Evolutionary conservation across 495 filamentous ascomycete genomes (phyloP).

Genomic region (Chlorociboria aeruginascens): DNA sequence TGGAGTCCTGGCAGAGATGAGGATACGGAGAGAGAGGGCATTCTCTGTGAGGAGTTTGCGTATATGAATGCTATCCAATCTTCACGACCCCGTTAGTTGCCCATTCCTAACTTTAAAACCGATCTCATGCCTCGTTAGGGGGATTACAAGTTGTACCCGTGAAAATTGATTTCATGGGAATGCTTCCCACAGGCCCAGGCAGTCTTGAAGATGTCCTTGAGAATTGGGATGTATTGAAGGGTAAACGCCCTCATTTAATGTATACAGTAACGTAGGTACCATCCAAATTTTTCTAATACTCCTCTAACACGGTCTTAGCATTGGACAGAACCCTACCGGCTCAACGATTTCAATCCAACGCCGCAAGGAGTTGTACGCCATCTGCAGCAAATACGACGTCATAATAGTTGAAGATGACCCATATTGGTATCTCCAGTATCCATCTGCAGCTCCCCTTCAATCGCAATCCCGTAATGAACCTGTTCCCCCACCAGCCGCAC

Average conservation of each 20-base stretch:
- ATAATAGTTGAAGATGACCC: conserved; percentile 92
- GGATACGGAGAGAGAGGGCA: conserved; percentile 51
- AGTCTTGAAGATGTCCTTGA: conserved; percentile 66
- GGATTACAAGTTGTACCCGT: conserved; percentile 64
- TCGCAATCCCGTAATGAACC: conserved; percentile 23
- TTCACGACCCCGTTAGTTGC: conserved; percentile 31
- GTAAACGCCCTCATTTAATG: conserved; percentile 69
- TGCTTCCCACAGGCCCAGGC: conserved; percentile 51
- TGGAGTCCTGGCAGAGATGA: conserved; percentile 60
- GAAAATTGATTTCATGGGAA: conserved; percentile 65
- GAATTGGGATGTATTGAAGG: conserved; percentile 66
- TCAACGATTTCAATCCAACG: conserved; percentile 57
- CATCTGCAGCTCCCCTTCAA: conserved; percentile 41
- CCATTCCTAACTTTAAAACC: too few relatives aligned
- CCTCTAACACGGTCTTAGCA: conserved; percentile 31
- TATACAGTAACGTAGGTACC: conserved; percentile 76
- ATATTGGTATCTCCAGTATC: conserved; percentile 92
- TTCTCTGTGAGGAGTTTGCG: conserved; percentile 66
- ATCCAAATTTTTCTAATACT: not conserved
- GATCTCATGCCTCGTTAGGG: conserved; percentile 11
- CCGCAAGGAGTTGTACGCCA: conserved; percentile 62
- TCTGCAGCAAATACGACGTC: conserved; percentile 78
- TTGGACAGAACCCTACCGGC: conserved; percentile 87
- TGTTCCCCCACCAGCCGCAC: not conserved
- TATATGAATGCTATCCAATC: conserved; percentile 66